Base-by-base conservation (phyloP, 495 filamentous ascomycete genomes). In the Aspergillus funiculosus region DNA sequence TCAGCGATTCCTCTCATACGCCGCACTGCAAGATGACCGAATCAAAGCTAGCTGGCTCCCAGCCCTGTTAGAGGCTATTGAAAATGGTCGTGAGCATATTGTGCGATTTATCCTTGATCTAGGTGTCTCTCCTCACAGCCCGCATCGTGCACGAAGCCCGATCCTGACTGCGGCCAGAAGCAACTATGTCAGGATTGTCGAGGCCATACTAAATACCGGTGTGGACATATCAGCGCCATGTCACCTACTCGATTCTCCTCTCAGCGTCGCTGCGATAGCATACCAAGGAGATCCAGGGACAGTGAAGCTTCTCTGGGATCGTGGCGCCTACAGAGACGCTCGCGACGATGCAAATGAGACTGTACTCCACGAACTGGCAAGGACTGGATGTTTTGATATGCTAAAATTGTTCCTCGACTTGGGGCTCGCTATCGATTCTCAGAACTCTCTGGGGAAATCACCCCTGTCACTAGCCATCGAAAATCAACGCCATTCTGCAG, bases 361-460 rank as follows among this genome's bases (percentile, higher is more conserved):
- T 6, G 36, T 26, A n/a, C 36, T 39, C 5, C 36, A 39, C 15
- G 36, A 15, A 18, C n/a, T 39, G 11, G 36, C 36, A 15, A 24
- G 21, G 5, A 24, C 26, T 6, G 36, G 36, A 13, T 39, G 20
- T n/a, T 39, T 39, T 25, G 36, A 39, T 39, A 39, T 39, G 36
- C 19, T 39, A 13, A 19, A 18, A n/a, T 39, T 39, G 11, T 39
- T 39, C 15, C 36, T 39, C 21, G 36, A 39, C 11, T 14, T 39
- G 21, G 36, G 36, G 8, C n/a, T 11, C 21, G 20, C 21, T 3
- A 26, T 39, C 26, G 36, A 39, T 15, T 3, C 36, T 6, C 36
- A 39, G 36, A 39, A 39, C 13, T 13, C n/a, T 1, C 3, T n/a
- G 5, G 36, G 36, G 9, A 15, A 39, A 1, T 24, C 36, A 6